Evolutionary conservation across 2,329 filamentous ascomycete genomes (phyloP), one percentile per base, ranked within the genome.

Genomic region (Arthrobotrys megalospora): DNA sequence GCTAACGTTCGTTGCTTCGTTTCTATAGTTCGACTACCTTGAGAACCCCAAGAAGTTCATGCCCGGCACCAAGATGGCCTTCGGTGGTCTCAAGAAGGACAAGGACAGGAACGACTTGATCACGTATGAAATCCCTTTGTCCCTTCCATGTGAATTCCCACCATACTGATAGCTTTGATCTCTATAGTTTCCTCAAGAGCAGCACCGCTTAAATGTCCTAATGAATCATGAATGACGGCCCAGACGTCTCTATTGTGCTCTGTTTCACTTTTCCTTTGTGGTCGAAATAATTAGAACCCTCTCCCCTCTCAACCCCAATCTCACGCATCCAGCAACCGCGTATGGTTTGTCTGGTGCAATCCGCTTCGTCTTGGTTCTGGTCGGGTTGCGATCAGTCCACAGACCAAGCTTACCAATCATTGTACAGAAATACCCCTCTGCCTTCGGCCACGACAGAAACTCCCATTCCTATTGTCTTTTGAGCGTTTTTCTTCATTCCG

Each of bases 41-140:
- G 96, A 99, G 91, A 98, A 98, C 92, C 96, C 96, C 88, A 99
- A 99, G 92, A 98, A 98, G 90, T 99, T 94, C 91, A 97, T 99
- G 82, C 96, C 96, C 83, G 96, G 96, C 83, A 99, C 96, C 88
- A 99, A 98, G 93, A 99, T 99, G 96, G 96, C 96, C 84, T 99
- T 98, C 86, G 96, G 96, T 88, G 96, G 96, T 86, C 90, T 99
- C 85, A 99, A 99, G 94, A 99, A 99, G 93, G 90, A 91, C 85
- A 98, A 98, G 93, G 96, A 98, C 89, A 91, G 96, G 86, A 97
- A 98, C 86, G 95, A 99, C 87, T 89, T 99, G 84, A 97, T 99
- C 90, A 94, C 93, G 92, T 95, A 92, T 84, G 92, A 90, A 19
- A 80, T 53, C 43, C 48, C 53, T 1, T 21, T 11, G 16, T 47